Percentiles rank a stretch among this genome's conserved stretches.
Evolutionary conservation across 176 grass and related monocot species (phyloP).

Genomic region (Ampelocalamus luodianensis): DNA sequence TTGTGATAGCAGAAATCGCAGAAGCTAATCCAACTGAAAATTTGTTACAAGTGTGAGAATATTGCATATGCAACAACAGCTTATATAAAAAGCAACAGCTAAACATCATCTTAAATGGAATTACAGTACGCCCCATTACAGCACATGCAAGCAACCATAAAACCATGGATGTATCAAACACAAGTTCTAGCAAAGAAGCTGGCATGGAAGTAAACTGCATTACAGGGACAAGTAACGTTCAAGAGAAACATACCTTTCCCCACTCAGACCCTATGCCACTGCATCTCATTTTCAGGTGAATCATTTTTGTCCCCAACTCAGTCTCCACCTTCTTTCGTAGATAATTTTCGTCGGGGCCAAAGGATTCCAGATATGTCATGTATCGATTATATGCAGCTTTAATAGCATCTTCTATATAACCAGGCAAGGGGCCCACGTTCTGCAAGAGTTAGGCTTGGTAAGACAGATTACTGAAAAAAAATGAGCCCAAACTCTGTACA

Average conservation of each 20-base stretch:
- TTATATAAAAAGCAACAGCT: neutral
- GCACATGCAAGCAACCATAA: conserved; percentile 7
- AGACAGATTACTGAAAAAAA: conserved; percentile 33
- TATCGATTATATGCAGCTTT: conserved; percentile 82
- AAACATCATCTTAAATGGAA: conserved; percentile 3
- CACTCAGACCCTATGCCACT: conserved; percentile 88
- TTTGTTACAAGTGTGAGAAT: neutral
- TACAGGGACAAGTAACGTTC: neutral
- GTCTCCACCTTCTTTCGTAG: conserved; percentile 90
- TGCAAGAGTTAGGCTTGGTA: conserved; percentile 47
- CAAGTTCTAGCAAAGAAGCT: neutral
- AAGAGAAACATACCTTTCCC: conserved; percentile 64
- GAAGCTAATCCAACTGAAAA: neutral
- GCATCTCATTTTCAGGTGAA: conserved; percentile 99
- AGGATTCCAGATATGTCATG: conserved; percentile 82
- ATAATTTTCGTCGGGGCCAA: conserved; percentile 71
- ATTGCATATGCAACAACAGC: neutral
- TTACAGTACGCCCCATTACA: neutral
- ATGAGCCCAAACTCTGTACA: neutral
- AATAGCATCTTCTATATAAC: conserved; percentile 87
- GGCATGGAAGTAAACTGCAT: neutral
- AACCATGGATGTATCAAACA: neutral
- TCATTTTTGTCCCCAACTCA: conserved; percentile 96
- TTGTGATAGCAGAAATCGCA: neutral
- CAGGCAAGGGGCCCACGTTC: conserved; percentile 82